Evolutionary conservation across 2,329 filamentous ascomycete genomes (phyloP), one percentile per base, ranked within the genome.

Genomic region (Zalaria sp.): DNA sequence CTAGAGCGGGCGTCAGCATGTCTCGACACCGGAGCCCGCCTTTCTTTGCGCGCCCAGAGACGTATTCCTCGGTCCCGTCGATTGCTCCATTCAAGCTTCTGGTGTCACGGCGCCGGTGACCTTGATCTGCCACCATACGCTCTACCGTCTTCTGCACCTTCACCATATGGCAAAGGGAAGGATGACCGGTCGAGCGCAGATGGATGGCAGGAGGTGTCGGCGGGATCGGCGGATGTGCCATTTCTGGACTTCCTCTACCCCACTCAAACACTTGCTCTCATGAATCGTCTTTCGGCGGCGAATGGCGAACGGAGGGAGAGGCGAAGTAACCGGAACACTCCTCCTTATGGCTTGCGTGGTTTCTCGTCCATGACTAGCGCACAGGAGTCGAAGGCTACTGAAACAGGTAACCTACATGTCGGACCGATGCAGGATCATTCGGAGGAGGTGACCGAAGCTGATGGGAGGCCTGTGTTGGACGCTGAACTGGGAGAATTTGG

Each of bases 1-100:
- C 70, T 76, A 57, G 72, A 76, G 69, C 69, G 69, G 53, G 70
- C 69, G 56, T 66, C 67, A 57, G 63, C 65, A 73, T 75, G 70
- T 61, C 66, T 75, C 65, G 64, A 73, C 64, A 64, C 67, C 59
- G 68, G 71, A 65, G 63, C 69, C 56, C 66, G 68, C 56, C 63
- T 66, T 51, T 63, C 72, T 53, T 54, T 72, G 46, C 65, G 57
- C 44, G 54, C 58, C 37, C 49, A 49, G 44, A 60, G 57, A 44
- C 54, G 51, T 48, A 56, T 55, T 41, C 51, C 61, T 43, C 58
- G 57, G 50, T 64, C 56, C 52, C 65, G 63, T 47, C 69, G 71
- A 50, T 62, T 60, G 56, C 63, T 76, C 35, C 70, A 73, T 57
- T 69, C 68, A 40, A 56, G 63, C 26, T 75, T 77, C 52, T 75